These are phyloP conservation scores for Suillus cothurnatus DNA, from an alignment of 768 basidiomycete genomes.

Conservation along the genomic window DNA sequence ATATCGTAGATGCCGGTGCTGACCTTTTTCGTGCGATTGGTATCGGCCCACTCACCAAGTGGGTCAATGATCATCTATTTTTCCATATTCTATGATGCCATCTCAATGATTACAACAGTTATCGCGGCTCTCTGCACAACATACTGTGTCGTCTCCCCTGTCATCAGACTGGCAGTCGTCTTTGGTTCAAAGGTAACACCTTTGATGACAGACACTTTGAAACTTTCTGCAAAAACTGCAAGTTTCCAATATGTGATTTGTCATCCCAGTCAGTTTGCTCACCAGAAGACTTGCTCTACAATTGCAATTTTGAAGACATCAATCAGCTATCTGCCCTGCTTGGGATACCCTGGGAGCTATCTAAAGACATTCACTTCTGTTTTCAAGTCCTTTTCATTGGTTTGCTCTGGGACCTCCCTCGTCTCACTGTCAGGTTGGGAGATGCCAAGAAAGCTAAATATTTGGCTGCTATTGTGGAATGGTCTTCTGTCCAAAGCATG, in stretches of 20 bases:
- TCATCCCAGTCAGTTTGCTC: accelerated
- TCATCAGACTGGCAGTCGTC: too few species aligned
- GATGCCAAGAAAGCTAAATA: too few species aligned
- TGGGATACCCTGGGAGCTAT: neutral
- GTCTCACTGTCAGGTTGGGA: neutral
- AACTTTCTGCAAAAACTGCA: neutral
- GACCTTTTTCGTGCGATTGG: neutral
- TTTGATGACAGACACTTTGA: too few species aligned
- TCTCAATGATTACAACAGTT: neutral
- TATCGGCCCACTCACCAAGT: neutral
- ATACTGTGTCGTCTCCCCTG: neutral
- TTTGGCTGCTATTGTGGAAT: too few species aligned
- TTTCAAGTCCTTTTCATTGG: neutral
- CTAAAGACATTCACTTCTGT: neutral
- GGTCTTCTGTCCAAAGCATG: too few species aligned
- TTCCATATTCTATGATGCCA: neutral
- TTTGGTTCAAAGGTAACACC: too few species aligned
- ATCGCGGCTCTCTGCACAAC: accelerated
- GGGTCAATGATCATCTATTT: neutral
- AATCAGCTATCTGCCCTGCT: accelerated
- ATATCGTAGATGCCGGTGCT: neutral
- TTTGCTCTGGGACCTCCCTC: neutral
- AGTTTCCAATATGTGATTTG: neutral
- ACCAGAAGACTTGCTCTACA: accelerated
- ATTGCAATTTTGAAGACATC: neutral